These are phyloP conservation scores for Exophiala sideris DNA, from an alignment of 2,329 filamentous ascomycete genomes.

Conservation along the genomic window DNA sequence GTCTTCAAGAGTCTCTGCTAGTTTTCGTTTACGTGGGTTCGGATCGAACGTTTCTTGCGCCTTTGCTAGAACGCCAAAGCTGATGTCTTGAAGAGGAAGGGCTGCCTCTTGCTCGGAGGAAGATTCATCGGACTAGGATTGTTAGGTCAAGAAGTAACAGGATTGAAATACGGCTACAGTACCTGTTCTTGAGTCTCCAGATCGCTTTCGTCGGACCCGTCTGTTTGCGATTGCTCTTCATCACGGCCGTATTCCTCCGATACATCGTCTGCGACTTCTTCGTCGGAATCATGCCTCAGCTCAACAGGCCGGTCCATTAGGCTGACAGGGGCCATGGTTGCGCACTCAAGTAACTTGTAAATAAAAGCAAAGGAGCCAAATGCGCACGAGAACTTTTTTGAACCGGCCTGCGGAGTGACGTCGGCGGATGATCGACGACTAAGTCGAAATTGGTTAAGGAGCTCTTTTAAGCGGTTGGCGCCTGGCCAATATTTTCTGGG, in stretches of 20 bases:
- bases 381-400: slow-evolving; percentile 7
- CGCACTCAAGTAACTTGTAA: not conserved
- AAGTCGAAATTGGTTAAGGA: too few species aligned
- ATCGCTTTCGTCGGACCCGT: slow-evolving; percentile 3
- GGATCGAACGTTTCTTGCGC: slow-evolving; percentile 68
- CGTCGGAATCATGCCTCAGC: slow-evolving; percentile 30
- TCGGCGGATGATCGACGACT: not conserved
- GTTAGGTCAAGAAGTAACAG: not conserved
- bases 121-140: slow-evolving; percentile 30
- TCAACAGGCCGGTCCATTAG: slow-evolving; percentile 16
- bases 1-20: slow-evolving; percentile 26
- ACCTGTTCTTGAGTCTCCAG: slow-evolving; percentile 8
- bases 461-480: too few species aligned
- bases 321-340: slow-evolving; percentile 13
- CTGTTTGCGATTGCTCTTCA: slow-evolving; percentile 4
- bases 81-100: slow-evolving; percentile 58
- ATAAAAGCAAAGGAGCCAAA: not conserved
- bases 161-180: not conserved
- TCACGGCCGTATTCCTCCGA: slow-evolving; percentile 7
- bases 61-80: slow-evolving; percentile 86
- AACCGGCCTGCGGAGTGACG: not conserved
- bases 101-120: slow-evolving; percentile 39
- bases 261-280: slow-evolving; percentile 32
- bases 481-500: too few species aligned
- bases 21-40: slow-evolving; percentile 33